Evolutionary conservation across 1,284 basidiomycete genomes (phyloP), one percentile per base, ranked within the genome.

Genomic region (Puccinia triticina): DNA sequence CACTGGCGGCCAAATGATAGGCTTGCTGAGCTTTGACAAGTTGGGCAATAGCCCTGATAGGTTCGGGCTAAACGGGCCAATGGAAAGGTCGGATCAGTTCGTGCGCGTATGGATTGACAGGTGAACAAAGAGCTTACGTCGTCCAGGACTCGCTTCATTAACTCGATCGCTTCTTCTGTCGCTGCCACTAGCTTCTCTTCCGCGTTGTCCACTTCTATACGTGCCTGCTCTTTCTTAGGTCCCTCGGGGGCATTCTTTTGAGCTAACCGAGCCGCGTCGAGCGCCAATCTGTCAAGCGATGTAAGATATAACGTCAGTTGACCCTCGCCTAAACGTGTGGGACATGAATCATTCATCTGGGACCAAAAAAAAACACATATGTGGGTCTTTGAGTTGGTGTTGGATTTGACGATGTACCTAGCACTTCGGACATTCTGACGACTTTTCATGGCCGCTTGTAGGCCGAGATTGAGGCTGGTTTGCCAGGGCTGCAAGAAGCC

Each of bases 401-500:
- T 53, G 2, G 4, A 4, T 73, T 4, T 43, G 10, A 29, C 66
- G 26, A 66, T 40, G 37, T 66, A 77, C 84, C 95, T 89, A 85
- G 94, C 94, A 29, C 91, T 89, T 84, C 92, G 91, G 83, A 98
- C 95, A n/a, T 92, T 93, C 86, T 92, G 92, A 77, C 95, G 90
- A 1, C 94, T 94, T 89, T 94, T 95, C 90, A 96, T 91, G 11
- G 95, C 95, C 34, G 96, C 91, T 10, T 91, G 90, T 86, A 97
- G 92, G 80, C 91, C 91, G 34, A 92, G 92, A 83, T 91, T 91
- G 83, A 97, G 88, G 8, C 93, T 96, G 61, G 91, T 91, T 88
- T 94, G 93, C 94, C 95, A 98, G n/a, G 95, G 95, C 76, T 91
- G 90, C 83, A 97, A 88, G 89, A 97, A 97, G 80, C 91, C 90